A percentile compares a stretch with the other conserved stretches of the same genome.
These are phyloP conservation scores for Macadamia tetraphylla DNA, from an alignment of 164 flowering plant genomes.

Conservation along the genomic window DNA sequence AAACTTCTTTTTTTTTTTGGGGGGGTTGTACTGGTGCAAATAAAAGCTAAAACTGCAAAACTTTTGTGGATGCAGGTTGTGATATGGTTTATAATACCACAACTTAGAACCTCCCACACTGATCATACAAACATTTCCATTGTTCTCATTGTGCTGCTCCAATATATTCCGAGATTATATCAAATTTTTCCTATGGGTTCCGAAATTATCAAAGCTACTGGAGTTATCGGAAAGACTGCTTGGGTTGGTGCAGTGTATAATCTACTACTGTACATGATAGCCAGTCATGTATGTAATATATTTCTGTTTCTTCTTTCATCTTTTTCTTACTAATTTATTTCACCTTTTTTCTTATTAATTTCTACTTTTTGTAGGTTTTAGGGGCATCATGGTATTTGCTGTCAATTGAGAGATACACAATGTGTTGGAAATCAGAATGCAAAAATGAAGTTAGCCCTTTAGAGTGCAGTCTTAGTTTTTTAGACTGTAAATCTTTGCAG, in stretches of 20 bases:
- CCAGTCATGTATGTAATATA: constrained; percentile 78
- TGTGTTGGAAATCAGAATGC: constrained; percentile 81
- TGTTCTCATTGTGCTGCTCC: constrained; percentile 78
- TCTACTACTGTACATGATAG: constrained; percentile 84
- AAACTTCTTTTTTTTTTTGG: no score
- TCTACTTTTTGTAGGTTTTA: constrained; percentile 45
- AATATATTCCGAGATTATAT: constrained; percentile 83
- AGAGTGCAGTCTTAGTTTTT: constrained; percentile 39
- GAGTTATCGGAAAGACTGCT: constrained; percentile 89
- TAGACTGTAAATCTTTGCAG: constrained; percentile 43
- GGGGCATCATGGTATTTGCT: constrained; percentile 93
- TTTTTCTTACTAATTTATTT: not conserved
- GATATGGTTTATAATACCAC: constrained; percentile 83
- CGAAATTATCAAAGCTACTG: constrained; percentile 86
- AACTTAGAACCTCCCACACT: constrained; percentile 43
- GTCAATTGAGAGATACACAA: constrained; percentile 65
- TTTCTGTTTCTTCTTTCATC: constrained; percentile 1
- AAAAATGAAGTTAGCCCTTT: constrained; percentile 29
- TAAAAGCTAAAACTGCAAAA: constrained; percentile 1
- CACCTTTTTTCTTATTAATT: not conserved
- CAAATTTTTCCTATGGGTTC: constrained; percentile 86
- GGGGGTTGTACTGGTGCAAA: not conserved
- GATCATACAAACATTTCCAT: constrained; percentile 75
- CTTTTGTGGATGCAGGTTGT: constrained; percentile 55
- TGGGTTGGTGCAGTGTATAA: constrained; percentile 99